Percentiles rank a stretch among this genome's conserved stretches.
phyloP scores from a whole-genome alignment of 2,329 filamentous ascomycete genomes.

The Fusarium robinianum region DNA sequence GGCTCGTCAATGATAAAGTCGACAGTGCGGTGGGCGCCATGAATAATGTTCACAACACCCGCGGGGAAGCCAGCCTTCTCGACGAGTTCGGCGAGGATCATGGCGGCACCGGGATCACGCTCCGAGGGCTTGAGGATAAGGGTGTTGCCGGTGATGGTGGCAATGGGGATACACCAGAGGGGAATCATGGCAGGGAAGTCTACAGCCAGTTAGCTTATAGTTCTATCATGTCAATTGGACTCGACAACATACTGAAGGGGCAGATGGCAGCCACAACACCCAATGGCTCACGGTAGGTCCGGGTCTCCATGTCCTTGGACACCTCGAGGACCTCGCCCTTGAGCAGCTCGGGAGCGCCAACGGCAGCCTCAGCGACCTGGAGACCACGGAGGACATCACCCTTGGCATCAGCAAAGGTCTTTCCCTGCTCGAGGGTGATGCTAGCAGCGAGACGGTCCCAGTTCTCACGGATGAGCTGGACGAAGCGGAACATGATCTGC shows the following conservation, averaged over 20 bases:
- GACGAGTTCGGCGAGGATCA: conserved; percentile 82
- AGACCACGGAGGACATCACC: conserved; percentile 82
- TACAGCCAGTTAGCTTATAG: conserved; percentile 40
- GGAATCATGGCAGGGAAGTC: conserved; percentile 94
- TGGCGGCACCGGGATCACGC: conserved; percentile 79
- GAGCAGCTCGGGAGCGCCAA: conserved; percentile 78
- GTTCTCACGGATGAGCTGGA: conserved; percentile 77
- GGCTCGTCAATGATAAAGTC: conserved; percentile 87
- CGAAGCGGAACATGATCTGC: conserved; percentile 88
- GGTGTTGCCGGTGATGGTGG: conserved; percentile 82
- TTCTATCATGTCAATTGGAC: not conserved
- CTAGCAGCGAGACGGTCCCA: conserved; percentile 84
- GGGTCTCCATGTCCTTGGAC: conserved; percentile 87
- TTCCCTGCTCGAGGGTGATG: conserved; percentile 87
- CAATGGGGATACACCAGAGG: conserved; percentile 87
- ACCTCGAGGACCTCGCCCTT: conserved; percentile 85
- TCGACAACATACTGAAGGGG: conserved; percentile 73
- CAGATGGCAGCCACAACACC: conserved; percentile 84
- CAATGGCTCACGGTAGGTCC: conserved; percentile 79
- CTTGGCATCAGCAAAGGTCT: conserved; percentile 82
- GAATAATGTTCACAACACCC: conserved; percentile 82
- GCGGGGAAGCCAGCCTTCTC: conserved; percentile 81
- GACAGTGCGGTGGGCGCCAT: conserved; percentile 79
- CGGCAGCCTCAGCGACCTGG: conserved; percentile 83
- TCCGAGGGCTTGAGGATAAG: conserved; percentile 86